Evolutionary conservation across 306 rosid genomes (phyloP).

Genomic region (Begonia peltatifolia): DNA sequence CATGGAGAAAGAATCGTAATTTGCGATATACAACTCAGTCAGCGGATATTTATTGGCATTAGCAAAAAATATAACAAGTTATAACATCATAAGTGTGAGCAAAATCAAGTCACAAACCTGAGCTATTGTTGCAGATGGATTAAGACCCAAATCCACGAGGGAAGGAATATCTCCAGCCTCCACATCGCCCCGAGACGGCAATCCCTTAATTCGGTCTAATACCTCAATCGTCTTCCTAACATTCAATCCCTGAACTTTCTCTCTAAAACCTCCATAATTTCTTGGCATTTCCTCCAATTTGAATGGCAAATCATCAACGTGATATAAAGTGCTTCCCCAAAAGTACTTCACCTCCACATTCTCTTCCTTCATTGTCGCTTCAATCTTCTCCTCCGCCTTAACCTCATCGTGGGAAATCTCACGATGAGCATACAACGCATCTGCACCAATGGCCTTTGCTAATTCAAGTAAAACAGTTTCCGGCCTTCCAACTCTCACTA

Average conservation of each 20-base stretch:
- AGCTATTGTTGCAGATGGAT: constrained; percentile 47
- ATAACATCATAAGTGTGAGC: too few relatives aligned
- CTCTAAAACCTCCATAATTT: constrained; percentile 68
- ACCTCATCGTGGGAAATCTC: constrained; percentile 86
- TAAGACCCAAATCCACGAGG: constrained; percentile 68
- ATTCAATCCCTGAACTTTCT: constrained; percentile 56
- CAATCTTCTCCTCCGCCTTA: constrained; percentile 67
- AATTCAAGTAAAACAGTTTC: constrained; percentile 60
- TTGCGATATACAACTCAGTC: too few relatives aligned
- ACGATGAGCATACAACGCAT: constrained; percentile 53
- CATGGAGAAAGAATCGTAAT: too few relatives aligned
- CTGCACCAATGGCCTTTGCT: constrained; percentile 82
- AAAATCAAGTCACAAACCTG: constrained; percentile 54
- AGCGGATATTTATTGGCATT: too few relatives aligned
- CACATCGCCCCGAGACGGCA: constrained; percentile 82
- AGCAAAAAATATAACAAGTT: too few relatives aligned
- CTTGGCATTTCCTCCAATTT: constrained; percentile 81
- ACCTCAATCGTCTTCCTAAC: constrained; percentile 80
- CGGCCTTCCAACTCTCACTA: constrained; percentile 76
- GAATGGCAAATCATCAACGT: constrained; percentile 75
- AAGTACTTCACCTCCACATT: constrained; percentile 77
- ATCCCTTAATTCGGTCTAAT: constrained; percentile 73
- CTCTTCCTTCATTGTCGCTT: constrained; percentile 67
- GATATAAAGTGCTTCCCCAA: constrained; percentile 92
- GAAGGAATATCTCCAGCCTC: constrained; percentile 84